Evolutionary conservation across 108 stramenopile genomes (phyloP), one percentile per base, ranked within the genome.

Genomic region (Nitzschia inconspicua): DNA sequence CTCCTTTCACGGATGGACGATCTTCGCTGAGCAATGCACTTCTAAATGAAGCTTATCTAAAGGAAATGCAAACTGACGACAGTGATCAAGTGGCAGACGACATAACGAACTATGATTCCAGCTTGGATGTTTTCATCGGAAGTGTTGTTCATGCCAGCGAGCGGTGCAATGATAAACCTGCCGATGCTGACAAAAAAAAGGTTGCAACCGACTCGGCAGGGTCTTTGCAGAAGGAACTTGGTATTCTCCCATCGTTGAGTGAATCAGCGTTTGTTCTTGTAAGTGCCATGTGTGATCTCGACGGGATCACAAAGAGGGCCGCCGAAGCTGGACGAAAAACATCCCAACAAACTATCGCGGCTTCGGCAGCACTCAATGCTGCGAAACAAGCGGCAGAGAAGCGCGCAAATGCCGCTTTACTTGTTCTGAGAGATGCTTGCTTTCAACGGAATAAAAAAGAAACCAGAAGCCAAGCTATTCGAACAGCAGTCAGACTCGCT

Each of bases 371-470:
- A 27, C 47, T 70, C 29, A 77, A 89, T 59, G 85, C 92, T 10
- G 84, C 86, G 25, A 88, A 84, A 54, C 76, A 72, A 18, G 84
- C 88, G 20, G 93, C 93, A 0, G 89, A 91, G 51, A 94, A 91
- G 49, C 78, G 93, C 22, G 93, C 93, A 8, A 91, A 76, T 23
- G 64, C 84, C 20, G 88, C 77, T 4, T 66, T 94, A 19, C 55
- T 91, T 26, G 75, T 85, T 7, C 59, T 94, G 30, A 69, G 93
- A 46, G 93, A 94, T 71, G 72, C 78, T 16, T 82, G 79, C 2
- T 91, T 89, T 57, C 88, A 87, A 51, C 72, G 85, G 6, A 72
- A 35, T 27, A 62, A 68, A 20, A 61, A 69, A 24, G 54, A 50
- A 36, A 60, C 66, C 42, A 55, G 88, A 13, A 60, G 63, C 27